Evolutionary conservation across 2,329 filamentous ascomycete species (phyloP), one percentile per base, ranked within the genome.

Genomic region (Pseudogymnoascus sp.): DNA sequence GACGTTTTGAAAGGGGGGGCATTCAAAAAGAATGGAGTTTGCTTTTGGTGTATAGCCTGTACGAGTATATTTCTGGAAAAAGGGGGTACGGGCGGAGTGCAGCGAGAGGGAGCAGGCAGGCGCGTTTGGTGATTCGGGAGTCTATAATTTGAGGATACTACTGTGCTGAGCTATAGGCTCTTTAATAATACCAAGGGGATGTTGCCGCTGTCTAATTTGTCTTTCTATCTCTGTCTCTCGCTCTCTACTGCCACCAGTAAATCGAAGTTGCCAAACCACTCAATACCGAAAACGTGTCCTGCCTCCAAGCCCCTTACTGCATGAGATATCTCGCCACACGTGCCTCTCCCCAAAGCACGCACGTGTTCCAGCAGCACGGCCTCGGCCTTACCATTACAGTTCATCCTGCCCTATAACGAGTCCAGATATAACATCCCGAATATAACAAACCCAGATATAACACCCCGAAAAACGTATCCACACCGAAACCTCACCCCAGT

Each of bases 1-100:
- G 14, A 50, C 12, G 14, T 19, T 56, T 33, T 35, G 50, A 12
- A 6, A n/a, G 16, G 12, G 12, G 12, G 41, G 12, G 22, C 8
- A 11, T 28, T 56, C 28, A 56, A 56, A 56, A 56, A 26, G 4
- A 56, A 56, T 3, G n/a, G 28, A 28, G n/a, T 56, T 31, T 19
- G 28, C 5, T 56, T 33, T 33, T 33, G 50, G 50, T 56, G 28
- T 56, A 56, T 33, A 33, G 12, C 28, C 28, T 56, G 50, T 56
- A 56, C 24, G 16, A 56, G 16, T 56, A 56, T 56, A 22, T 56
- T 56, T 56, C 50, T 56, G 50, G 50, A 33, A 56, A 56, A 28
- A 11, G n/a, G 43, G 24, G 7, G 14, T 31, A 26, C 26, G 14
- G 24, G 26, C 46, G 46, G 50, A 35, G 26, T 56, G 8, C 28